These are phyloP conservation scores for Calocera cornea DNA, from an alignment of 768 basidiomycete species.

Conservation along the genomic window DNA sequence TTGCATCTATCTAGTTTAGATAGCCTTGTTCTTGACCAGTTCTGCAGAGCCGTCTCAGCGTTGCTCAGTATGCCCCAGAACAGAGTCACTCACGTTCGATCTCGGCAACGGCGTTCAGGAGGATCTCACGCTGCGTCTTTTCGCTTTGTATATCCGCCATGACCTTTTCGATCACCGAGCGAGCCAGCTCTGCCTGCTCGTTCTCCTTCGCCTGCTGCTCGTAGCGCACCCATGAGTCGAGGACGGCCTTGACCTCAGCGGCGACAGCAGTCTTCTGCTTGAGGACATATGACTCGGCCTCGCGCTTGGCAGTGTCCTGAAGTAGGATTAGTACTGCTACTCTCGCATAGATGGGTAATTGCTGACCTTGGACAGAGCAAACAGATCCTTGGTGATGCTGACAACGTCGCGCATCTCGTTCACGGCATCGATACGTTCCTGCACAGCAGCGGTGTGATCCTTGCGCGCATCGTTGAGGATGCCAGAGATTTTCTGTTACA, in stretches of 20 bases:
- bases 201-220: constrained; percentile 95
- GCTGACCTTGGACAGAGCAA: constrained; percentile 76
- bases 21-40: constrained; percentile 82
- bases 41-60: constrained; percentile 42
- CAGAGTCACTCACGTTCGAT: constrained; percentile 67
- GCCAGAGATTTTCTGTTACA: constrained; percentile 46
- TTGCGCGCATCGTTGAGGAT: constrained; percentile 69
- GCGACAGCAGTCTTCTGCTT: constrained; percentile 79
- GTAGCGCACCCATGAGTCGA: constrained; percentile 96
- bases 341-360: background rate
- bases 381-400: constrained; percentile 76
- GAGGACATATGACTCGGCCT: constrained; percentile 79
- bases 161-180: constrained; percentile 79
- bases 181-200: constrained; percentile 85
- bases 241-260: constrained; percentile 79
- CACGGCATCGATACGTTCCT: constrained; percentile 83
- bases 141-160: constrained; percentile 70
- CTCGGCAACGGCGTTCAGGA: constrained; percentile 65
- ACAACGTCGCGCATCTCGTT: constrained; percentile 94
- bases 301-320: constrained; percentile 84
- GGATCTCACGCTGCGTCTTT: constrained; percentile 76
- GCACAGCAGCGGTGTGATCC: constrained; percentile 86
- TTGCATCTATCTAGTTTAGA: constrained; percentile 35
- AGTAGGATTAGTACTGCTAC: background rate
- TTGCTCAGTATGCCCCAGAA: background rate